Conservation (phyloP, 108 stramenopile species). For the Pseudonitzschia pungens region DNA sequence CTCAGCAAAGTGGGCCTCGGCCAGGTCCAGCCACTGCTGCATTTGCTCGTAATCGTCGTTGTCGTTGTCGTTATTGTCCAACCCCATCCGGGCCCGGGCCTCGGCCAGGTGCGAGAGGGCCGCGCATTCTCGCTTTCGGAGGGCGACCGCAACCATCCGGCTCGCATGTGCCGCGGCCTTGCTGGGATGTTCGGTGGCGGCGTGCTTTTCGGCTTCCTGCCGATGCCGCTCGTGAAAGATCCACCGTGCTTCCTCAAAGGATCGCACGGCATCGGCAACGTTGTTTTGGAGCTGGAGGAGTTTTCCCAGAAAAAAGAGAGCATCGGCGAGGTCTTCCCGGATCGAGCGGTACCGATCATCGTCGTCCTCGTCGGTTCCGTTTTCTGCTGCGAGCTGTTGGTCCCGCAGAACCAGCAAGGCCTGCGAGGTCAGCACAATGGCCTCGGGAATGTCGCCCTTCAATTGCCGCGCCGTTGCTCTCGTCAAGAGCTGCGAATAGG, state of each 20-base stretch:
- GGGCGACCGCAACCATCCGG: not conserved
- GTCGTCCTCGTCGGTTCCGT: not conserved
- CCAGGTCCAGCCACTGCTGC: not conserved
- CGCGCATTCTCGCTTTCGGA: not conserved
- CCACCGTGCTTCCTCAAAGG: not conserved
- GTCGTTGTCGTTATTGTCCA: not conserved
- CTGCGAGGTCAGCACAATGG: not conserved
- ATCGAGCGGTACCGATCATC: too few species aligned
- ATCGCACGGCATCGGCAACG: not conserved
- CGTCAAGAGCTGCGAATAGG: constrained; percentile 1
- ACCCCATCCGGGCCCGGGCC: not conserved
- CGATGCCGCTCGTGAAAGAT: not conserved
- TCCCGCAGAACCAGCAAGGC: not conserved
- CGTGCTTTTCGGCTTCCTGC: not conserved
- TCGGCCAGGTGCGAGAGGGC: not conserved
- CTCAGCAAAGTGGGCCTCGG: not conserved
- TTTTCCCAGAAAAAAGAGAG: constrained; percentile 1
- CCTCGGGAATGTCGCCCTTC: constrained; percentile 2
- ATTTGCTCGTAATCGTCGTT: not conserved
- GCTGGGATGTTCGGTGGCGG: too few species aligned
- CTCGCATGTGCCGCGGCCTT: not conserved
- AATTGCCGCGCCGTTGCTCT: not conserved
- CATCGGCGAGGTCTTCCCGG: not conserved
- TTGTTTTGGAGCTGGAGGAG: not conserved
- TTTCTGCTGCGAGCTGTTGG: not conserved